A percentile compares a stretch with the other conserved stretches of the same genome.
These are phyloP conservation scores for Fusarium stilboides DNA, from an alignment of 2,329 filamentous ascomycete genomes.

Conservation along the genomic window DNA sequence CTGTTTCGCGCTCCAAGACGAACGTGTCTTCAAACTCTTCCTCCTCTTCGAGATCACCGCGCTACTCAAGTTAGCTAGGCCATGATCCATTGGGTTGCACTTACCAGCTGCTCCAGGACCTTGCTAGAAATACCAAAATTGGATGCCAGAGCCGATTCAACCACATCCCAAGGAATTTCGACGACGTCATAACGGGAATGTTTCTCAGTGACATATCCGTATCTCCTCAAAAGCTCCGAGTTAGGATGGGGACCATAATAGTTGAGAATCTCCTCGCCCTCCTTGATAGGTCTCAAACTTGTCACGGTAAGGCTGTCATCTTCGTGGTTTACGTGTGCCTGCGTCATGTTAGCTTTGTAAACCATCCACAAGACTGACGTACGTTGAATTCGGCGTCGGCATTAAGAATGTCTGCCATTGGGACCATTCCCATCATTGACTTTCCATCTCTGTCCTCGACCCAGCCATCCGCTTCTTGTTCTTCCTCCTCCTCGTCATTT, in stretches of 20 bases:
- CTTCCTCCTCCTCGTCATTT: constrained; percentile 69
- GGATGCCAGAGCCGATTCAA: constrained; percentile 64
- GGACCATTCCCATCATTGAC: constrained; percentile 85
- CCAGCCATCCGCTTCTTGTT: constrained; percentile 75
- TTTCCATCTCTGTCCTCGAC: constrained; percentile 73
- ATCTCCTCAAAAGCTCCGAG: constrained; percentile 85
- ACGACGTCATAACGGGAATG: constrained; percentile 87
- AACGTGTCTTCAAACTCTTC: constrained; percentile 83
- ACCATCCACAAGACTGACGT: constrained; percentile 43
- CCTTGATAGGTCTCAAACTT: constrained; percentile 75
- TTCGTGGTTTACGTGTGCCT: constrained; percentile 70
- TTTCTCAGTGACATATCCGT: constrained; percentile 87
- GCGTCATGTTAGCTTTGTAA: constrained; percentile 23
- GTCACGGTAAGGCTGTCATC: constrained; percentile 77
- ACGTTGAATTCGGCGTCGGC: constrained; percentile 91
- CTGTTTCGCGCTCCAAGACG: constrained; percentile 72
- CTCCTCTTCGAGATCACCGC: constrained; percentile 70
- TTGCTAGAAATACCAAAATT: constrained; percentile 57
- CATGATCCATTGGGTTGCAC: constrained; percentile 24
- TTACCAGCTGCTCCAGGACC: constrained; percentile 61
- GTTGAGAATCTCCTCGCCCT: constrained; percentile 86
- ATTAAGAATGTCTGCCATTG: constrained; percentile 91
- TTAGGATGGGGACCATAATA: constrained; percentile 90
- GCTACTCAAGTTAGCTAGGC: constrained; percentile 52
- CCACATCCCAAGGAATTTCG: constrained; percentile 77